Evolutionary conservation across 352 stramenopile genomes (phyloP), one percentile per base, ranked within the genome.

Genomic region (Phytophthora pistaciae): DNA sequence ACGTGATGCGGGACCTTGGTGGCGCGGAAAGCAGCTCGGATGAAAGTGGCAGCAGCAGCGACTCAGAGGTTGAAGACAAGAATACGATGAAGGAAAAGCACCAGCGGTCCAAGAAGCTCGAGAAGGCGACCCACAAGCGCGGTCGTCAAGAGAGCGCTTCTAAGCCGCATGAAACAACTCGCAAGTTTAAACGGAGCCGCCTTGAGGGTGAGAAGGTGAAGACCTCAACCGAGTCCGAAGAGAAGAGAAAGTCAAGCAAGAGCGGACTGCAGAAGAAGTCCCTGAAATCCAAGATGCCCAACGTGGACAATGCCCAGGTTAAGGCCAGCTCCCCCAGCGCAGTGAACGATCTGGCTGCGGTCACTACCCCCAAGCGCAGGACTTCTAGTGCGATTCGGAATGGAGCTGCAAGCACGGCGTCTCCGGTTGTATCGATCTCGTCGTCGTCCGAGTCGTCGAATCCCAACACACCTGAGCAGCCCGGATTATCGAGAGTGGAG

Each of bases 401-500:
- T 36, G 48, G 23, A 3, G 23, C 64, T 3, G 58, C 64, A 13
- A 79, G 67, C 13, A 77, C 86, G 0, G 77, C 82, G 9, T 93
- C 86, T 33, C 86, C 86, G 0, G 86, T 93, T 9, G 86, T 93
- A 31, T 93, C 86, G 0, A 84, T 92, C 55, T 92, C 86, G 16
- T 91, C 85, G 1, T 91, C 77, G 0, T 93, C 84, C 0, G 79
- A 72, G 2, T 90, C 83, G 9, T 91, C 83, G 27, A 88, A 90
- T 50, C 84, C 86, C 5, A 90, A 92, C 55, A 92, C 84, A 1
- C 86, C 86, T 0, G 83, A 91, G 53, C 80, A 85, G 6, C 62
- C 61, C 6, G 64, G 58, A 11, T 54, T 87, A 18, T 83, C 78
- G 14, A 56, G 66, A 56, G 68, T 68, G n/a, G 78, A 83, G 54